Percentiles rank a stretch among this genome's conserved stretches.
These are phyloP conservation scores for Trypanosoma melophagium DNA, from an alignment of 208 protist genomes.

Conservation along the genomic window DNA sequence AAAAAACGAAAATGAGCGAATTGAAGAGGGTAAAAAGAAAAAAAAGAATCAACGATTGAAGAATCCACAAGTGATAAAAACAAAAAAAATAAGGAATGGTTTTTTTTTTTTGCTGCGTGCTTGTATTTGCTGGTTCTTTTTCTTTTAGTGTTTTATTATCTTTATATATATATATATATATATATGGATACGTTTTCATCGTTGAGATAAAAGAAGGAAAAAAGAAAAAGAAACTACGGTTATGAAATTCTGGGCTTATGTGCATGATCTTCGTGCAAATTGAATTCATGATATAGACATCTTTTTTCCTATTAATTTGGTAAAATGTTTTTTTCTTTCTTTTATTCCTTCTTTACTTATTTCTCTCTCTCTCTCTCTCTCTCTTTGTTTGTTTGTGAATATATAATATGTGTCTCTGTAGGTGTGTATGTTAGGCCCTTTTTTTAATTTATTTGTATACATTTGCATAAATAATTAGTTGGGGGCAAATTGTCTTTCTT, in stretches of 20 bases:
- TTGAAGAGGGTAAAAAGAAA: no score
- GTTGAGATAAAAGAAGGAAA: neutral
- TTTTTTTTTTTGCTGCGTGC: neutral
- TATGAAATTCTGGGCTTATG: neutral
- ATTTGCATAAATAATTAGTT: constrained; percentile 1
- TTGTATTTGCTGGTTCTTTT: constrained; percentile 6
- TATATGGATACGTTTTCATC: constrained; percentile 3
- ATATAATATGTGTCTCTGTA: neutral
- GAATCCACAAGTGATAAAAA: no score
- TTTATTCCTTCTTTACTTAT: constrained; percentile 14
- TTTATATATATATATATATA: constrained; percentile 3
- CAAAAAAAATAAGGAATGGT: no score
- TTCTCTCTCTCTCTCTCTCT: constrained; percentile 17
- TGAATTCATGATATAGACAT: neutral
- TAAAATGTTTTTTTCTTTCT: constrained; percentile 16
- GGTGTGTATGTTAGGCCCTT: neutral
- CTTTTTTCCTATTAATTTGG: neutral
- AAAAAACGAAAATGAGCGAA: no score
- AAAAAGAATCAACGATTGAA: no score
- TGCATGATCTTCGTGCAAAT: neutral
- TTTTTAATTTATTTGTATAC: constrained; percentile 9
- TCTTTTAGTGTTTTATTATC: neutral
- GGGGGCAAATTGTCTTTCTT: neutral
- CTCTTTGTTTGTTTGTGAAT: neutral
- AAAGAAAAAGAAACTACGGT: neutral